These are phyloP conservation scores for Mortierella sp. DNA, from an alignment of 371 early-diverging fungal species.

Conservation along the genomic window DNA sequence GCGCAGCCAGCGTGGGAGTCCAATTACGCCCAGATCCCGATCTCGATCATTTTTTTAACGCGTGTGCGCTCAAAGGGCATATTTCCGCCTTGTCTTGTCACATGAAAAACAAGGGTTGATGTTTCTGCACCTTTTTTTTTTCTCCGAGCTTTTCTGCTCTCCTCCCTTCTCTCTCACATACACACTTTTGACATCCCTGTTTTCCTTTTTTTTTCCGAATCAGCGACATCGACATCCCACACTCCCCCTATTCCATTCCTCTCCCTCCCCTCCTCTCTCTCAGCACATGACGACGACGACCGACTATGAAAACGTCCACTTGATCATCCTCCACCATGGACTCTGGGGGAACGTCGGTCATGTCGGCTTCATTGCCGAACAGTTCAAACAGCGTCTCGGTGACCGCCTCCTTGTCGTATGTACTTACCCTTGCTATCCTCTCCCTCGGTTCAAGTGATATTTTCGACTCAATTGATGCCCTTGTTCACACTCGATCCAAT, in stretches of 20 bases:
- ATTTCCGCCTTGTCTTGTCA: not conserved
- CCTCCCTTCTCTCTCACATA: no score
- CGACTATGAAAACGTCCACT: not conserved
- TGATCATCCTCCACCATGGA: slow-evolving; percentile 29
- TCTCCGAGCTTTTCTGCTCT: no score
- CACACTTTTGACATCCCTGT: not conserved
- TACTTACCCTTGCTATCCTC: not conserved
- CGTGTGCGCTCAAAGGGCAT: no score
- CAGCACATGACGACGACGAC: not conserved
- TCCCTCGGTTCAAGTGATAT: not conserved
- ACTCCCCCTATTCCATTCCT: not conserved
- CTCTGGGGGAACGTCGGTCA: slow-evolving; percentile 35
- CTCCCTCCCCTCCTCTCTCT: not conserved
- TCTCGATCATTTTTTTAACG: not conserved
- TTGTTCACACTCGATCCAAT: not conserved
- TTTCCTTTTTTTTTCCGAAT: not conserved
- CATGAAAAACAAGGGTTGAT: not conserved
- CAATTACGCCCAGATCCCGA: slow-evolving; percentile 1
- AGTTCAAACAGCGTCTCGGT: slow-evolving; percentile 35
- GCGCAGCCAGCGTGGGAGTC: not conserved
- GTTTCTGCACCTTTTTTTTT: not conserved
- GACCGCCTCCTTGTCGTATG: slow-evolving; percentile 30
- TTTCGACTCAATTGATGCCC: not conserved
- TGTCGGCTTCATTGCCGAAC: slow-evolving; percentile 28
- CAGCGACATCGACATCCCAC: not conserved